Conservation (phyloP, 176 grass and related monocot species). For the Saccharum officinarum region DNA sequence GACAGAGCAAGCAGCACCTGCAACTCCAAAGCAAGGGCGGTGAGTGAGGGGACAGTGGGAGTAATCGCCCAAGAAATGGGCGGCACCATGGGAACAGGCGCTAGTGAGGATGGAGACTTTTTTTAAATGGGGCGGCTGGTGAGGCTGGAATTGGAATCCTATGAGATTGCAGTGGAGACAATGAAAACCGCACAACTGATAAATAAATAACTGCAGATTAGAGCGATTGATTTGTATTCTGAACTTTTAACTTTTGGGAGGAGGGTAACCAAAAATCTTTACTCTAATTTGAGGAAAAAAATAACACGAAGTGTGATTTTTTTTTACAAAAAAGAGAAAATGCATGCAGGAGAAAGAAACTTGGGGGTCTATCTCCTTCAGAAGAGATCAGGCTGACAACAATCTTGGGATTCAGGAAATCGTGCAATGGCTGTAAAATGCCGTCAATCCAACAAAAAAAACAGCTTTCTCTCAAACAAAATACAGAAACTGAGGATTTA, state of each 20-base stretch:
- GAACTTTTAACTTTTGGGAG: not conserved
- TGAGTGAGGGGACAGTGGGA: slow-evolving; percentile 65
- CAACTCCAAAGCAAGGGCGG: slow-evolving; percentile 55
- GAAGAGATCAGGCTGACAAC: slow-evolving; percentile 8
- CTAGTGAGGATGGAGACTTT: slow-evolving; percentile 53
- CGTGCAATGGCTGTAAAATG: not conserved
- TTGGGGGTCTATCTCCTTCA: not conserved
- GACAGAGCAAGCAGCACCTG: slow-evolving; percentile 32
- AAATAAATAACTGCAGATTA: not conserved
- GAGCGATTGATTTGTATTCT: not conserved
- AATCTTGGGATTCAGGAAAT: not conserved
- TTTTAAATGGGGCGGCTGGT: not conserved
- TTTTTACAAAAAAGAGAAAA: not conserved
- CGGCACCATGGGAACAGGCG: slow-evolving; percentile 68
- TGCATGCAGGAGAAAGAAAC: not conserved
- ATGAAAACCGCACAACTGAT: slow-evolving; percentile 31
- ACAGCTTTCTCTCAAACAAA: not conserved
- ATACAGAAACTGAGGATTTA: not conserved
- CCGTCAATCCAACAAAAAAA: not conserved
- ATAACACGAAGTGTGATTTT: not conserved
- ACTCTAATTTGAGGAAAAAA: not conserved
- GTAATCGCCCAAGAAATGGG: slow-evolving; percentile 64
- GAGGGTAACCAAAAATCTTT: not conserved
- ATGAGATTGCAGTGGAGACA: slow-evolving; percentile 30
- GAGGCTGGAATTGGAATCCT: slow-evolving; percentile 26